Evolutionary conservation across 2,329 filamentous ascomycete species (phyloP), one percentile per base, ranked within the genome.

Genomic region (Talaromyces rugulosus): DNA sequence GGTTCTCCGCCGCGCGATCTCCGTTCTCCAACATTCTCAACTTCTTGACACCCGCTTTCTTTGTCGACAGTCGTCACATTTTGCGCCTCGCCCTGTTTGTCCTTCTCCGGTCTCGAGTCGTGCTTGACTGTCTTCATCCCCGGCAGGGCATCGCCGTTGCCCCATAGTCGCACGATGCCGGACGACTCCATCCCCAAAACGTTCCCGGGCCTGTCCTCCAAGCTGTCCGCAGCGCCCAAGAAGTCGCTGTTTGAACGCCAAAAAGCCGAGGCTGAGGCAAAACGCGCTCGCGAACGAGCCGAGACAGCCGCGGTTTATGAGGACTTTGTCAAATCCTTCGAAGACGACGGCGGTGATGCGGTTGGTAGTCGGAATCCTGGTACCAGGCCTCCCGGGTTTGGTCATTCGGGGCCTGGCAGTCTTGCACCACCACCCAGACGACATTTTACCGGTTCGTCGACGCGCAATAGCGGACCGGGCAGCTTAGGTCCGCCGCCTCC

Each of bases 241-340:
- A 91, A 95, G 72, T 96, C 92, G 23, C 83, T 89, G 30, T 96
- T 96, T 74, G 93, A 96, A 78, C 88, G 89, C 69, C 90, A 96
- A 74, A 92, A 90, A 75, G 91, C 91, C 63, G 92, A 96, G 74
- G 91, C 90, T 61, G 92, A 96, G 80, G 92, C 91, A 28, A 96
- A 96, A 78, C 88, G 90, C 63, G 84, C 86, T 68, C 85, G 91
- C 67, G 93, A 96, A 75, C 89, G 89, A 70, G 91, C 89, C 67
- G 93, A 96, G 77, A 96, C 91, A 6, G 91, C 90, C 27, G 92
- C 91, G 28, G 91, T 92, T 0, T 90, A 93, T 74, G 87, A 92
- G 68, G 91, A 94, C 66, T 96, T 96, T 67, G 86, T 95, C 61
- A 94, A 94, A 76, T 92, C 80, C 23, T 83, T 82, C 65, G 81